phyloP scores from a whole-genome alignment of 2,329 filamentous ascomycete genomes.

The Cytospora piceicola region DNA sequence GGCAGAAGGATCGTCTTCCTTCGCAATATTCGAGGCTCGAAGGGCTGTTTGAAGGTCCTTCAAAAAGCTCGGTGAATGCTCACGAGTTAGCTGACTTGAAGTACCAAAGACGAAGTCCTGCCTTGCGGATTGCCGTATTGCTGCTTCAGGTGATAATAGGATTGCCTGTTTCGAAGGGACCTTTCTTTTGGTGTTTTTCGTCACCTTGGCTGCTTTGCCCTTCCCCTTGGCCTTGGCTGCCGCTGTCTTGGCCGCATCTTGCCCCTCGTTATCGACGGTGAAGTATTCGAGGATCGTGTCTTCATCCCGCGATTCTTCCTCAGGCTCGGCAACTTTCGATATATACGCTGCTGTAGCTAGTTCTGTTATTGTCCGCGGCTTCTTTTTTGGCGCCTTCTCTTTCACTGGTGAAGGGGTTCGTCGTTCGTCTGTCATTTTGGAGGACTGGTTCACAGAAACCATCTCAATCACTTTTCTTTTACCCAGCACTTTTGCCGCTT shows the following conservation, averaged over 20 bases:
- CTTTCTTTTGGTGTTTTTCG: slow-evolving; percentile 44
- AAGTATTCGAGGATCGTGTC: slow-evolving; percentile 55
- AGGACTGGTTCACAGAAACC: slow-evolving; percentile 40
- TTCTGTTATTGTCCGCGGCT: slow-evolving; percentile 76
- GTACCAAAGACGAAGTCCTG: slow-evolving; percentile 87
- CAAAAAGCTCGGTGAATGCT: slow-evolving; percentile 70
- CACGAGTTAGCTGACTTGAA: slow-evolving; percentile 77
- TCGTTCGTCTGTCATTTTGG: slow-evolving; percentile 32
- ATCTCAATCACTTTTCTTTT: slow-evolving; percentile 63
- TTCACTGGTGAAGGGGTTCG: slow-evolving; percentile 44
- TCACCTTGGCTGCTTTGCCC: slow-evolving; percentile 46
- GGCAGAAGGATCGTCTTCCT: slow-evolving; percentile 45
- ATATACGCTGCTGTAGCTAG: slow-evolving; percentile 73
- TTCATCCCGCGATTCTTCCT: slow-evolving; percentile 36
- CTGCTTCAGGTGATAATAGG: slow-evolving; percentile 71
- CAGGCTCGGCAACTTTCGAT: slow-evolving; percentile 41
- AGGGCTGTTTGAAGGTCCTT: slow-evolving; percentile 66
- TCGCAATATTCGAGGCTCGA: slow-evolving; percentile 56
- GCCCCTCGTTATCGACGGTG: slow-evolving; percentile 37
- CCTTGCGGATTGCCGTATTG: slow-evolving; percentile 64
- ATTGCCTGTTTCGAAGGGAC: slow-evolving; percentile 47
- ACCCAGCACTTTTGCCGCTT: slow-evolving; percentile 44
- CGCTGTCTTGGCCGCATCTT: slow-evolving; percentile 38
- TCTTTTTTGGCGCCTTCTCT: slow-evolving; percentile 66
- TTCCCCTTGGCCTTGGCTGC: slow-evolving; percentile 38